Percentiles rank a stretch among this genome's conserved stretches.
These are phyloP conservation scores for Canariomyces notabilis DNA, from an alignment of 2,329 filamentous ascomycete genomes.

Conservation along the genomic window DNA sequence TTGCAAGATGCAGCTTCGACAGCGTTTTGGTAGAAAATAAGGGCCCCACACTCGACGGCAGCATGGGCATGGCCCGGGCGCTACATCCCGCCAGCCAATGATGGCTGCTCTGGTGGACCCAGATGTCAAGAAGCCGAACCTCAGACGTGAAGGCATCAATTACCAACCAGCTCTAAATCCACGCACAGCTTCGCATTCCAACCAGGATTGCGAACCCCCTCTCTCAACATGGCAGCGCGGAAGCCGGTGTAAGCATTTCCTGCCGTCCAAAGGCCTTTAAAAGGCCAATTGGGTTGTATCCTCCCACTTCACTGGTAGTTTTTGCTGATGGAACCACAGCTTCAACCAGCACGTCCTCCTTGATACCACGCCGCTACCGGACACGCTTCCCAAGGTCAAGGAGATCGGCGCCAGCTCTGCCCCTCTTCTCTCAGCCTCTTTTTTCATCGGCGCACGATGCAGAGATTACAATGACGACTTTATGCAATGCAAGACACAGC, in stretches of 20 bases:
- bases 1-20: not conserved
- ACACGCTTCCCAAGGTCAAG: slow-evolving; percentile 84
- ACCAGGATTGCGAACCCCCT: slow-evolving; percentile 29
- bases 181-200: slow-evolving; percentile 24
- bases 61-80: slow-evolving; percentile 4
- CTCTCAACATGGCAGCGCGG: slow-evolving; percentile 55
- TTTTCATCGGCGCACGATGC: slow-evolving; percentile 96
- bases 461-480: slow-evolving; percentile 96
- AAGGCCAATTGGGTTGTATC: slow-evolving; percentile 13
- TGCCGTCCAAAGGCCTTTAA: not conserved
- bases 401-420: slow-evolving; percentile 92
- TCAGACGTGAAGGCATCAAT: slow-evolving; percentile 16
- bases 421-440: slow-evolving; percentile 84
- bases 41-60: not conserved
- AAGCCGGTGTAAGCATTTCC: slow-evolving; percentile 50
- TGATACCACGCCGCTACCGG: slow-evolving; percentile 93
- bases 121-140: slow-evolving; percentile 21
- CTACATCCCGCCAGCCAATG: slow-evolving; percentile 16
- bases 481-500: slow-evolving; percentile 99
- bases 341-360: slow-evolving; percentile 92
- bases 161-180: slow-evolving; percentile 28
- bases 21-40: slow-evolving; percentile 5
- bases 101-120: slow-evolving; percentile 6
- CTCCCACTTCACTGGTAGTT: not conserved
- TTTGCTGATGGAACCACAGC: slow-evolving; percentile 43